Percentiles rank a stretch among this genome's conserved stretches.
phyloP scores from a whole-genome alignment of 495 filamentous ascomycete genomes.

The Polyplosphaeria fusca region DNA sequence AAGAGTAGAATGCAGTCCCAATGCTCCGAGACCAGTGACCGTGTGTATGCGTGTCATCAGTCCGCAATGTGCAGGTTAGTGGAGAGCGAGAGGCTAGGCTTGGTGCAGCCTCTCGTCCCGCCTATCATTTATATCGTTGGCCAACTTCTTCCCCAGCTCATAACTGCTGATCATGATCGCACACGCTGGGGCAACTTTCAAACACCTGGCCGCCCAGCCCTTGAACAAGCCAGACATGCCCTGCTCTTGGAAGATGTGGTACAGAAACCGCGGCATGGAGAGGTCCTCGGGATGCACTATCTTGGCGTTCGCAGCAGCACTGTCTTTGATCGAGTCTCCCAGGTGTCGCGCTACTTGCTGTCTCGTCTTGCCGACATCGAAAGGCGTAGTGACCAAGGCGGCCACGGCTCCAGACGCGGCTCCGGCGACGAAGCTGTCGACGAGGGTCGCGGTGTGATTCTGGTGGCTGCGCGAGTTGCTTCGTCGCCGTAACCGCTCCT shows the following conservation, averaged over 20 bases:
- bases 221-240: conserved; percentile 77
- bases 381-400: conserved; percentile 88
- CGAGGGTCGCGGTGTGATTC: conserved; percentile 67
- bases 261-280: conserved; percentile 72
- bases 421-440: conserved; percentile 85
- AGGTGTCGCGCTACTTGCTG: conserved; percentile 71
- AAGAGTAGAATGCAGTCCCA: too few relatives aligned
- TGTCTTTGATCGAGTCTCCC: conserved; percentile 42
- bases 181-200: conserved; percentile 94
- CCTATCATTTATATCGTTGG: conserved; percentile 72
- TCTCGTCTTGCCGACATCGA: conserved; percentile 95
- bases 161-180: conserved; percentile 99
- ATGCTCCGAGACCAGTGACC: too few relatives aligned
- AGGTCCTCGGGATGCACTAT: conserved; percentile 63
- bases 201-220: conserved; percentile 83
- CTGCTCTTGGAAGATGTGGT: conserved; percentile 84
- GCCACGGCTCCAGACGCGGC: conserved; percentile 78
- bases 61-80: too few relatives aligned
- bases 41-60: too few relatives aligned
- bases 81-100: not conserved
- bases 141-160: conserved; percentile 89
- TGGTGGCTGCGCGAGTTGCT: conserved; percentile 51
- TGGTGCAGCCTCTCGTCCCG: not conserved
- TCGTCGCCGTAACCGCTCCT: conserved; percentile 38
- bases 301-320: conserved; percentile 30